Conservation (phyloP, 495 filamentous ascomycete species). For the Beverwykella pulmonaria region DNA sequence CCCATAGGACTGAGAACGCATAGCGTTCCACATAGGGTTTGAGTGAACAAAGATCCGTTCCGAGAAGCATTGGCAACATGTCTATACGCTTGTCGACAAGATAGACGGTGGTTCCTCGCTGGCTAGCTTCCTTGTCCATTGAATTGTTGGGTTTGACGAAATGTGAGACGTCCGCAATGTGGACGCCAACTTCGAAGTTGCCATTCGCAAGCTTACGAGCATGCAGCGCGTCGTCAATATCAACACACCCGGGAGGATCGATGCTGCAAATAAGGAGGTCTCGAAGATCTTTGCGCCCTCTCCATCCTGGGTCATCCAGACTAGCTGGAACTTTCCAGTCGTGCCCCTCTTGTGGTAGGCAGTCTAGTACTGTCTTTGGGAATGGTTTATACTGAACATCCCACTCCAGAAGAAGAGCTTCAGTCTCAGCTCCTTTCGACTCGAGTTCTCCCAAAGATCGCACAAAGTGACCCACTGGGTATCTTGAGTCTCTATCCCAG, state of each 20-base stretch:
- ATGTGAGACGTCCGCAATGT: constrained; percentile 97
- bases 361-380: constrained; percentile 91
- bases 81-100: constrained; percentile 98
- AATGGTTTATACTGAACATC: constrained; percentile 98
- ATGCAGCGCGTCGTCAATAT: constrained; percentile 97
- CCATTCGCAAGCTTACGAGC: constrained; percentile 83
- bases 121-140: constrained; percentile 93
- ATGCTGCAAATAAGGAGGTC: constrained; percentile 93
- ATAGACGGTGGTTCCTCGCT: constrained; percentile 94
- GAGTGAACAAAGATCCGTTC: constrained; percentile 93
- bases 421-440: constrained; percentile 93
- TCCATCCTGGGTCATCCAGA: constrained; percentile 81
- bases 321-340: constrained; percentile 86
- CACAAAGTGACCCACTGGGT: constrained; percentile 92
- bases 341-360: constrained; percentile 87
- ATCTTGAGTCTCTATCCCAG: constrained; percentile 90
- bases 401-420: constrained; percentile 89
- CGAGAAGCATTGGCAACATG: constrained; percentile 94
- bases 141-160: constrained; percentile 96
- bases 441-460: constrained; percentile 90
- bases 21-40: constrained; percentile 98
- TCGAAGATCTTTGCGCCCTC: constrained; percentile 76
- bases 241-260: constrained; percentile 92
- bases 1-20: constrained; percentile 95
- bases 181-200: constrained; percentile 96